Base-by-base conservation (phyloP, 139 green algal species). In the Chlorella sp. region DNA sequence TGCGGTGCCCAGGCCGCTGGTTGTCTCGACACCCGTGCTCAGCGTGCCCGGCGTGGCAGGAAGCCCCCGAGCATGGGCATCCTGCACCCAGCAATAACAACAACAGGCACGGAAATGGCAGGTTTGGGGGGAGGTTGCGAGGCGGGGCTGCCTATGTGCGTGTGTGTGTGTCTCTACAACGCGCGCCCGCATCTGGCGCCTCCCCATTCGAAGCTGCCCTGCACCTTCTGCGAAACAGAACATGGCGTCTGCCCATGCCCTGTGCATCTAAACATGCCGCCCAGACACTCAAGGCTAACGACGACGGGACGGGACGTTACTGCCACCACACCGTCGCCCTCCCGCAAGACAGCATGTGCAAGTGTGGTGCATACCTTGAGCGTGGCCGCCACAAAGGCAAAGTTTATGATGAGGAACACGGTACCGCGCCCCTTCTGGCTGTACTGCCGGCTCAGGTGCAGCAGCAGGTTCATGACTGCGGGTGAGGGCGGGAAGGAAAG, bases 401-500 rank as follows among this genome's bases (percentile, higher is more conserved):
- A 98, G 92, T 99, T 99, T 88, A 95, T 93, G 80, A 99, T 96
- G 48, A 99, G 95, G 93, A 99, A 99, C 66, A 99, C 95, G 79
- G 96, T 98, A 86, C 96, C 95, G 30, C 89, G 78, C 60, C 91
- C 83, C 73, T 91, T 91, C 48, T 88, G 57, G 60, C 76, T 60
- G 76, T 95, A 93, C 42, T 90, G 75, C 15, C 92, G 80, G 36
- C 91, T 92, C 75, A 96, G 79, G 61, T 91, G 89, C 36, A 96
- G 89, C 80, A 97, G 95, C 71, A 95, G 83, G 78, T 96, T 94
- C 90, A 96, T 94, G 39, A 95, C 91, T 57, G 94, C 88, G 40
- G 80, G 87, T 3, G 64, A 37, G 24, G 26, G 26, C 36, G 32
- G 53, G 48, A 1, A 42, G 48, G 3, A n/a, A n/a, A n/a, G 15